Base-by-base conservation (phyloP, 2,329 filamentous ascomycete genomes). In the Chaetomiaceae sp. region DNA sequence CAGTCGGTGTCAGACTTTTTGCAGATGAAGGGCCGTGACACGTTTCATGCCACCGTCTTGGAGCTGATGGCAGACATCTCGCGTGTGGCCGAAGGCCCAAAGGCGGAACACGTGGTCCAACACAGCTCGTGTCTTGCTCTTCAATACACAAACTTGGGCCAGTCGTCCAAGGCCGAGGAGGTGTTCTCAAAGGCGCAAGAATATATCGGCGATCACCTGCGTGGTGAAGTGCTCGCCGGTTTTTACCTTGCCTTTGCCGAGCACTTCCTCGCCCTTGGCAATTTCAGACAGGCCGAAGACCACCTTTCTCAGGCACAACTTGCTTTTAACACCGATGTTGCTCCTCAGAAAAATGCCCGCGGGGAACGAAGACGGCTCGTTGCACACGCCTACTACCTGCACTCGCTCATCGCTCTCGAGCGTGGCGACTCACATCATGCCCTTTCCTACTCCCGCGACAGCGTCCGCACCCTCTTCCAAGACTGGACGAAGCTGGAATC, bases 191-290 rank as follows among this genome's bases (percentile, higher is more conserved):
- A 77, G 48, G 81, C 82, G 3, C 76, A 83, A 55, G 66, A 70
- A 17, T 74, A 77, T 44, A 57, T 76, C 16, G 56, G 72, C n/a
- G 61, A 62, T 0, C 54, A 65, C 4, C 44, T 67, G 3, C 68
- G 71, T 2, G 64, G 64, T 12, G 70, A 75, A 16, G 66, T 72
- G 5, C 57, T 73, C 17, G 73, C 73, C 9, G 67, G 68, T 14
- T 86, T 86, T 65, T 79, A 90, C 57, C 69, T 96, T 6, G 81
- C 83, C 0, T 82, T 84, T 54, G 83, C 87, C 0, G 88, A 95
- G 64, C 89, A 90, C 64, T 74, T 85, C 23, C 71, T 91, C 16
- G 78, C 79, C 1, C 77, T 84, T 12, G 86, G 85, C 9, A 81
- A 83, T 44, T 69, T 79, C 14, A 76, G 83, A 9, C 82, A 86